Percentiles rank a stretch among this genome's conserved stretches.
Conservation (phyloP, 176 grass and related monocot genomes). For the Bonia amplexicaulis region DNA sequence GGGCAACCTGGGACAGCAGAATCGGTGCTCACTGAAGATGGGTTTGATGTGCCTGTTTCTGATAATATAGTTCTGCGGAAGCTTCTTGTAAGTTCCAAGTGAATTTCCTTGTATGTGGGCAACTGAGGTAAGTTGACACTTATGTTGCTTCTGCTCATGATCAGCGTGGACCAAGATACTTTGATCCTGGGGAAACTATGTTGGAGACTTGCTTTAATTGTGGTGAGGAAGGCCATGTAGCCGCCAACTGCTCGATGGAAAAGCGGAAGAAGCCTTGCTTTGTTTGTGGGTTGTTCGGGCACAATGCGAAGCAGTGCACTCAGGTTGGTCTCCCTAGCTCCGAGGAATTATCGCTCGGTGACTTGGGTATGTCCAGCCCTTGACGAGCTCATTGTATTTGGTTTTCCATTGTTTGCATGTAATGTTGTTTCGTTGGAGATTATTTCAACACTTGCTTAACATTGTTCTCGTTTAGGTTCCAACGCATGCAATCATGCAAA, state of each 20-base stretch:
- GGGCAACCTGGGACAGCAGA: constrained; percentile 28
- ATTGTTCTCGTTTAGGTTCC: constrained; percentile 2
- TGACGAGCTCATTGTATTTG: constrained; percentile 4
- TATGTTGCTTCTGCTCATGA: constrained; percentile 18
- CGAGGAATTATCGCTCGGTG: constrained; percentile 38
- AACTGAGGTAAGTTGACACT: neutral
- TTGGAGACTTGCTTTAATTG: constrained; percentile 85
- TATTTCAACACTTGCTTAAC: constrained; percentile 15
- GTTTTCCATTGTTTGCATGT: constrained; percentile 6
- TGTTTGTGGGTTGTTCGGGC: constrained; percentile 85
- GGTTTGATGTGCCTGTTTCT: constrained; percentile 24
- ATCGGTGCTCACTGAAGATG: constrained; percentile 37
- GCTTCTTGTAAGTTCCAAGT: constrained; percentile 80
- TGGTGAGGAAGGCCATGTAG: constrained; percentile 79
- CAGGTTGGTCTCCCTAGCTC: constrained; percentile 65
- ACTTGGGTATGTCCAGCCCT: constrained; percentile 47
- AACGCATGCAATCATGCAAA: neutral
- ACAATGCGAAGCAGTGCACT: constrained; percentile 69
- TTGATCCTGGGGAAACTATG: constrained; percentile 64
- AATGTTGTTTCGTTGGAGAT: neutral
- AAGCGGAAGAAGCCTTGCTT: constrained; percentile 87
- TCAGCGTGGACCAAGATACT: constrained; percentile 88
- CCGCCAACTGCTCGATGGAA: constrained; percentile 70
- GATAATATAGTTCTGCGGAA: constrained; percentile 72
- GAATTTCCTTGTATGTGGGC: constrained; percentile 10